Conservation (phyloP, 2,329 filamentous ascomycete genomes). For the Epichloe bromicola region DNA sequence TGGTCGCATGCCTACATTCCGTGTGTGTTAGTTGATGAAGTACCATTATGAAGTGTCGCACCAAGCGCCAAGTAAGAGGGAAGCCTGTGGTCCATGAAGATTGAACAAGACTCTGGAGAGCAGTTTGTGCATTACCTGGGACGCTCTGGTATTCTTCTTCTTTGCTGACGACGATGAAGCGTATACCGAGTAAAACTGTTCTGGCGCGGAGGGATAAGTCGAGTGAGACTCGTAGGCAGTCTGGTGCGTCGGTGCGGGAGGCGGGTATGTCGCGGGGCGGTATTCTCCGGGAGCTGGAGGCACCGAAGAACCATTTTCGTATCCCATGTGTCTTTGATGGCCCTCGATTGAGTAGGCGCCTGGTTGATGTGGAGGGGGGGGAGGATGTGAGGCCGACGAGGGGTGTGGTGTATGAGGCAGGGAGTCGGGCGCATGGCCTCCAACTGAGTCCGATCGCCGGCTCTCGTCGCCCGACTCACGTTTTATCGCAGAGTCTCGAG, state of each 20-base stretch:
- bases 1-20: constrained; percentile 67
- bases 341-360: constrained; percentile 29
- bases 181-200: constrained; percentile 29
- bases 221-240: constrained; percentile 24
- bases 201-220: constrained; percentile 19
- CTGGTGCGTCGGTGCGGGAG: constrained; percentile 27
- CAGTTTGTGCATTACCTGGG: constrained; percentile 33
- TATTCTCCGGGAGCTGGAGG: constrained; percentile 32
- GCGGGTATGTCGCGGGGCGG: constrained; percentile 27
- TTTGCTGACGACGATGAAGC: constrained; percentile 31
- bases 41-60: too few species aligned
- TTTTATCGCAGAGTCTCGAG: constrained; percentile 42
- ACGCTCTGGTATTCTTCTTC: constrained; percentile 52
- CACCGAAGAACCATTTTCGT: constrained; percentile 33
- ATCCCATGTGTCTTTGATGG: constrained; percentile 39
- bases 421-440: constrained; percentile 24
- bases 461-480: constrained; percentile 40
- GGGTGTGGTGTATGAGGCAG: constrained; percentile 20
- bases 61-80: neutral
- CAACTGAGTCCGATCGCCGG: constrained; percentile 40
- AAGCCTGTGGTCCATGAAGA: neutral
- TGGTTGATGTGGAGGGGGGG: constrained; percentile 17
- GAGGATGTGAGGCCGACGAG: constrained; percentile 15
- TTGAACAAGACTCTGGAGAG: neutral
- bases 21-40: neutral